Evolutionary conservation across 2,329 filamentous ascomycete genomes (phyloP).

Genomic region (Chrysoporthe puriensis): DNA sequence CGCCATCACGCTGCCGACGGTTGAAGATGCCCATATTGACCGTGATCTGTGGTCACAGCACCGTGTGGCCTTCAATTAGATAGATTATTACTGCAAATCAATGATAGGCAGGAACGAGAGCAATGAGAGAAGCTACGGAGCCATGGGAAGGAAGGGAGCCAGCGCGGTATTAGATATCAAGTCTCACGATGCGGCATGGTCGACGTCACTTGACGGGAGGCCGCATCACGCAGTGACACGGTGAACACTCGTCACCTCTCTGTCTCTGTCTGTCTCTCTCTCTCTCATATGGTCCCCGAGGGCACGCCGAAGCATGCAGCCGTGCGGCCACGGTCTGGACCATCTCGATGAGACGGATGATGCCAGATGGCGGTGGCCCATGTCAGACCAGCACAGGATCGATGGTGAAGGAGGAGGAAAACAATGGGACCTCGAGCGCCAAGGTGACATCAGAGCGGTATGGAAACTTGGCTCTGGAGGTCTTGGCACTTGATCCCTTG

Average conservation of each 20-base stretch:
- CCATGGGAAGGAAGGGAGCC: neutral
- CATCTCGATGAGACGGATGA: no score
- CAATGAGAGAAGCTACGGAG: neutral
- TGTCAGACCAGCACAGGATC: neutral
- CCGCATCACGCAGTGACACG: neutral
- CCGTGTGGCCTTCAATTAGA: neutral
- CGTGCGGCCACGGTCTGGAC: neutral
- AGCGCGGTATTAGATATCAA: neutral
- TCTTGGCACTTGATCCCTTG: constrained; percentile 9
- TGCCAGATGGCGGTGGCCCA: neutral
- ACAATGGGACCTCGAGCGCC: neutral
- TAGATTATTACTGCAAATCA: neutral
- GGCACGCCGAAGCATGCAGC: no score
- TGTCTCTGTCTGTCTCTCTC: no score
- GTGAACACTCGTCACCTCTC: constrained; percentile 1
- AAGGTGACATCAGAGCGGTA: constrained; percentile 13
- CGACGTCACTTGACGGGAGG: neutral
- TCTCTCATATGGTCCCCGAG: no score
- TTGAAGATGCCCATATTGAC: constrained; percentile 35
- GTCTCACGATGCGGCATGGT: neutral
- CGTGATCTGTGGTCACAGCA: neutral
- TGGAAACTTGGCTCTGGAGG: constrained; percentile 9
- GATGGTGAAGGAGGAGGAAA: neutral
- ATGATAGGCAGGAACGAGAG: neutral
- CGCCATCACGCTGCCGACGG: constrained; percentile 31